Evolutionary conservation across 192 early-diverging fungal species (phyloP), one percentile per base, ranked within the genome.

Genomic region (Backusella tuberculispora): DNA sequence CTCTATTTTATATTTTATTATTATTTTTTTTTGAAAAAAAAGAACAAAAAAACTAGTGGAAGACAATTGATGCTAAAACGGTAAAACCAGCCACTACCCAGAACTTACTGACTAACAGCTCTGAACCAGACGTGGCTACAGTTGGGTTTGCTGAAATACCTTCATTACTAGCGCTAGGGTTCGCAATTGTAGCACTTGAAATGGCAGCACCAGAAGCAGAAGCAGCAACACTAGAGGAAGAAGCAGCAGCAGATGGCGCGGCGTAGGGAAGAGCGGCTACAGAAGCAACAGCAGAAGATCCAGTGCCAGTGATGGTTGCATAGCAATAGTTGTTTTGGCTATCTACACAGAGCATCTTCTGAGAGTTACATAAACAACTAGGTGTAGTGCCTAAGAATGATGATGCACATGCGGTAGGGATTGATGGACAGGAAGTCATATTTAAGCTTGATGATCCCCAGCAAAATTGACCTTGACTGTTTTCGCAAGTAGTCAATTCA

Each of bases 301-400:
- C 24, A 21, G 76, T 48, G 45, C 56, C 40, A 45, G 38, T 60
- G 26, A 63, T 43, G 6, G 56, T 37, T 44, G 71, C 76, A 48
- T 73, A 78, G 34, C 76, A 78, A 14, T 78, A 78, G 29, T 78
- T 63, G 46, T 73, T 66, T 14, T 40, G 29, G 9, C 45, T 42
- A 73, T 78, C 76, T n/a, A 78, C 76, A 69, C 76, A 78, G 24
- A 78, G 76, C 13, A 78, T 65, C 21, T 56, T 40, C 15, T 38
- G 2, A 12, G 70, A 9, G 65, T 45, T 78, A 63, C 76, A 78
- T 17, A 78, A 71, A 63, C 76, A 78, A 26, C 15, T 42, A 9
- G 71, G 65, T n/a, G 76, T 53, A 14, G 69, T 65, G 24, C 65
- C 50, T n/a, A 45, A 50, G 26, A 46, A 56, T 17, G 44, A 26